Percentiles rank a stretch among this genome's conserved stretches.
phyloP scores from a whole-genome alignment of 2,329 filamentous ascomycete genomes.

The Aspergillus fijiensis region DNA sequence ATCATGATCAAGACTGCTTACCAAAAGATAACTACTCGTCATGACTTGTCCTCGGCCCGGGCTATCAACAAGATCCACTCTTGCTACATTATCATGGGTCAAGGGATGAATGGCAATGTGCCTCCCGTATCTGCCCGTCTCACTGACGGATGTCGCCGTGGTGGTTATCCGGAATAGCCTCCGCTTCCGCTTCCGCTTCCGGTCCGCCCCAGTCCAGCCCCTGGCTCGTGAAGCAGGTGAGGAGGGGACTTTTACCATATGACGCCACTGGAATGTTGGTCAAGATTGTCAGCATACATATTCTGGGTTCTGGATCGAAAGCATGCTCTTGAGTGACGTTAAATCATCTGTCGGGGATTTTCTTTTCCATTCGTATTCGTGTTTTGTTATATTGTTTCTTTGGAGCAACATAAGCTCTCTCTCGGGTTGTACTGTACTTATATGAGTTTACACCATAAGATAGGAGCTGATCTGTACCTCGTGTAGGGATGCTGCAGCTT shows the following conservation, averaged over 20 bases:
- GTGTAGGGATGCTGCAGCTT: not conserved
- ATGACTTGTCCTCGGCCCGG: no score
- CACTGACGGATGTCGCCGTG: not conserved
- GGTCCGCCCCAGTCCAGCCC: not conserved
- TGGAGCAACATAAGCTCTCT: no score
- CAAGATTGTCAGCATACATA: not conserved
- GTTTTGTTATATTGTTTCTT: no score
- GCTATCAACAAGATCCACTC: no score
- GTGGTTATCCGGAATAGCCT: not conserved
- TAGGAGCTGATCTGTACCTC: no score
- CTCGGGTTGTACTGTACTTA: no score
- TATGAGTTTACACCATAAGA: no score
- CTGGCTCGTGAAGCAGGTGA: not conserved
- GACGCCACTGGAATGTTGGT: not conserved
- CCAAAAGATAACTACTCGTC: no score
- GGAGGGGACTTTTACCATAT: not conserved
- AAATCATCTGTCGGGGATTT: not conserved
- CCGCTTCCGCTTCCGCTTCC: constrained; percentile 18
- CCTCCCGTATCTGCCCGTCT: not conserved
- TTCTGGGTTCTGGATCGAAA: no score
- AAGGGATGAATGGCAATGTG: no score
- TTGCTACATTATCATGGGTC: no score
- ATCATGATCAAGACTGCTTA: no score
- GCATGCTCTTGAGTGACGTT: not conserved
- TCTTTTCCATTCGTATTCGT: not conserved